These are phyloP conservation scores for Bryum argenteum DNA, from an alignment of 225 moss, liverwort and hornwort species.

Conservation along the genomic window DNA sequence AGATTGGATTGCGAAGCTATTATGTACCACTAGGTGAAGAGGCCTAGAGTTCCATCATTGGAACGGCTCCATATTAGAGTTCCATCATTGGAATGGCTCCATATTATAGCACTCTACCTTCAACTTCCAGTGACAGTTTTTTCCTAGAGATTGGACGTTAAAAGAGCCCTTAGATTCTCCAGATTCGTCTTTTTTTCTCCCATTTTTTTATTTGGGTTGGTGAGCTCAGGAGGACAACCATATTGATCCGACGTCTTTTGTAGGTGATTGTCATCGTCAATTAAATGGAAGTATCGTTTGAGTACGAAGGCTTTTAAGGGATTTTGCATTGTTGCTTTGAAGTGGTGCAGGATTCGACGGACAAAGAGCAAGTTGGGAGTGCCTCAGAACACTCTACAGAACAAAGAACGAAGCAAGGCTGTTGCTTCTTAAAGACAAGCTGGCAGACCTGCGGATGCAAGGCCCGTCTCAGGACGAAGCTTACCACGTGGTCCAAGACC, in stretches of 20 bases:
- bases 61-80: too few species aligned
- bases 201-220: too few species aligned
- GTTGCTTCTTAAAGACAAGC: slow-evolving; percentile 37
- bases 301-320: neutral
- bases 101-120: too few species aligned
- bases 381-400: slow-evolving; percentile 31
- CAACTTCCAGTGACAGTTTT: too few species aligned
- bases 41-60: too few species aligned
- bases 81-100: too few species aligned
- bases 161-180: too few species aligned
- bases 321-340: neutral
- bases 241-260: neutral
- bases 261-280: neutral
- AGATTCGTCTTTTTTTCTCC: too few species aligned
- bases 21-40: too few species aligned
- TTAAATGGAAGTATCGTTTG: neutral
- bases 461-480: slow-evolving; percentile 25
- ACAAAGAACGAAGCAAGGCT: slow-evolving; percentile 38
- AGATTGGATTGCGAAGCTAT: too few species aligned
- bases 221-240: too few species aligned
- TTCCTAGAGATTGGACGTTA: too few species aligned
- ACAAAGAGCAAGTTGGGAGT: slow-evolving; percentile 38
- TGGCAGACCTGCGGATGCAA: slow-evolving; percentile 30
- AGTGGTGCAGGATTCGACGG: slow-evolving; percentile 29
- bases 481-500: slow-evolving; percentile 32